Evolutionary conservation across 176 grass and related monocot genomes (phyloP).

Genomic region (Bothriochloa decipiens): DNA sequence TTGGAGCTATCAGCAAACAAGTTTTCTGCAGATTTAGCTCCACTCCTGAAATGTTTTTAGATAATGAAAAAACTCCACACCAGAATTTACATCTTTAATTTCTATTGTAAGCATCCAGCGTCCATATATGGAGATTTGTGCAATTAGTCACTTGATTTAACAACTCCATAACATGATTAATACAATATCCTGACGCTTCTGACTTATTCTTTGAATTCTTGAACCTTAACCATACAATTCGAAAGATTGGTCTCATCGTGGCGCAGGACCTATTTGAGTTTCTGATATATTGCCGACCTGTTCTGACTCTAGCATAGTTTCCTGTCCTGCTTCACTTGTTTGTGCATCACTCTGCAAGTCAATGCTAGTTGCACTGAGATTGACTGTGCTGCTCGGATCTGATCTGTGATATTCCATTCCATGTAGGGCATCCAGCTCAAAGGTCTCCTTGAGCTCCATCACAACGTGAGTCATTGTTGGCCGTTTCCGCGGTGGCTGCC

Average conservation of each 20-base stretch:
- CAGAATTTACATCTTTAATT: no score
- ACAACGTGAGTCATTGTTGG: constrained; percentile 38
- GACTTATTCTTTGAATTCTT: neutral
- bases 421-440: constrained; percentile 8
- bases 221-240: neutral
- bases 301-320: constrained; percentile 1
- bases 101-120: no score
- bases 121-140: neutral
- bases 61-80: no score
- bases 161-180: neutral
- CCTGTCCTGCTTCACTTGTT: neutral
- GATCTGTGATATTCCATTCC: constrained; percentile 25
- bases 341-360: neutral
- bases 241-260: constrained; percentile 4
- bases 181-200: neutral
- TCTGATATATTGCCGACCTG: neutral
- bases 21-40: no score
- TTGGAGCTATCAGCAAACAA: no score
- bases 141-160: neutral
- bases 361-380: neutral
- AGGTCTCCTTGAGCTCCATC: constrained; percentile 12
- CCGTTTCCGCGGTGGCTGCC: neutral
- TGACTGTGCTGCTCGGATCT: constrained; percentile 16
- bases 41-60: no score
- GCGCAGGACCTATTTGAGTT: neutral